Evolutionary conservation across 2,329 filamentous ascomycete species (phyloP), one percentile per base, ranked within the genome.

Genomic region (Colletotrichum sp.): DNA sequence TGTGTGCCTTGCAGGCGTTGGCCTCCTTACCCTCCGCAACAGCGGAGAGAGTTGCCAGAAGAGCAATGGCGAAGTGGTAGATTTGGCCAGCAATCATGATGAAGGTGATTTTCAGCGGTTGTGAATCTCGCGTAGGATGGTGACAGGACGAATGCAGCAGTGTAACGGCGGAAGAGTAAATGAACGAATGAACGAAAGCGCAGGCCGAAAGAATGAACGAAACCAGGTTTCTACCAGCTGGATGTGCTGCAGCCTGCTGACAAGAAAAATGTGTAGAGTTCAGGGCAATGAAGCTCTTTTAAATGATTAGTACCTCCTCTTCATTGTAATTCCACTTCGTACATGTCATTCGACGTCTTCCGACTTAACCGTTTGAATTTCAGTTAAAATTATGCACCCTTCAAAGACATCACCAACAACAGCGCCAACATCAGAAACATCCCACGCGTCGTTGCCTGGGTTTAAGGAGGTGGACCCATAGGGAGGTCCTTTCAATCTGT

Each of bases 71-170:
- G 3, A 48, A 48, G 43, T 48, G 43, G 43, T 2, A 48, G 18
- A 13, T 21, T 21, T 48, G 43, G 10, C 43, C 18, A 12, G 43
- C 9, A 48, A 48, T 48, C 43, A 48, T 48, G 0, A 7, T 48
- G 18, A 48, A 48, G 14, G n/a, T 48, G 9, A 3, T 7, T 13
- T 48, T 21, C 8, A 0, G 43, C 0, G 10, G 43, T 21, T 48
- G 43, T n/a, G 0, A 48, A 48, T 48, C n/a, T 21, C n/a, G 43
- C 43, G 0, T 4, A 48, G 3, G 6, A 0, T 48, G 10, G 0
- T 0, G 1, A 43, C 39, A 43, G 43, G 18, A 21, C 2, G 10
- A 21, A 21, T 48, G 43, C 5, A 13, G 3, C 2, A n/a, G 18
- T 21, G 18, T 3, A 48, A 21, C 43, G 43, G 18, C 1, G 43